Conservation (phyloP, 2,329 filamentous ascomycete genomes). For the Xylariaceae sp. region DNA sequence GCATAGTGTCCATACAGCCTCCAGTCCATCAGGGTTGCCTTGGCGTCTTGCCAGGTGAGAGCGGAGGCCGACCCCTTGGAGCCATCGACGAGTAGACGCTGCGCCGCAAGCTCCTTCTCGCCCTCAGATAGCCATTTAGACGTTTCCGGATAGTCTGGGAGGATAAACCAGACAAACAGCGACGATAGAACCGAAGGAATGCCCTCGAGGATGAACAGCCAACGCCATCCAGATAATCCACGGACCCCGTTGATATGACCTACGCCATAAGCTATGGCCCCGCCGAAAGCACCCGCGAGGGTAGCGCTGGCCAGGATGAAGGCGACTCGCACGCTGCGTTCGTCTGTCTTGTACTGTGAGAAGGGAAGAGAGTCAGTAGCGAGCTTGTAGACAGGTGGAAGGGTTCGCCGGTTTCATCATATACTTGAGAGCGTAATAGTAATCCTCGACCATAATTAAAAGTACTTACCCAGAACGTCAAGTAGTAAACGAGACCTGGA, state of each 20-base stretch:
- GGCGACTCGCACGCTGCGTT: slow-evolving; percentile 74
- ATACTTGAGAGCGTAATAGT: neutral
- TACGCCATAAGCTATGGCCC: slow-evolving; percentile 75
- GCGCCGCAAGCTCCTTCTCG: slow-evolving; percentile 63
- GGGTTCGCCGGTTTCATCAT: neutral
- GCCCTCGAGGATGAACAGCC: slow-evolving; percentile 62
- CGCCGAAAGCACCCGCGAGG: slow-evolving; percentile 77
- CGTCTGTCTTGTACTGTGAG: slow-evolving; percentile 66
- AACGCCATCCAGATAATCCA: slow-evolving; percentile 73
- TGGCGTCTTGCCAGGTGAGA: slow-evolving; percentile 72
- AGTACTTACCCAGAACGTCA: slow-evolving; percentile 67
- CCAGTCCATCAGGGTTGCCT: slow-evolving; percentile 69
- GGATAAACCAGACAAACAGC: slow-evolving; percentile 61
- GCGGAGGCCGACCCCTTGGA: slow-evolving; percentile 65
- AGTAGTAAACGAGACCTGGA: slow-evolving; percentile 69
- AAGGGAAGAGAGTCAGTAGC: neutral
- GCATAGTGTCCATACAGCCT: slow-evolving; percentile 72
- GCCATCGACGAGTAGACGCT: slow-evolving; percentile 54
- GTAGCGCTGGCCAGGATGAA: slow-evolving; percentile 74
- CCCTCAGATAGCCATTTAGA: slow-evolving; percentile 65
- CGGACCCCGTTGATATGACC: slow-evolving; percentile 71
- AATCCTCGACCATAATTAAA: neutral
- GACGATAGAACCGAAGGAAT: slow-evolving; percentile 59
- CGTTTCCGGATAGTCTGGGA: slow-evolving; percentile 72
- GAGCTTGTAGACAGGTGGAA: neutral